Evolutionary conservation across 805 yeast species (phyloP).

Genomic region (Ogataea paraovalis): DNA sequence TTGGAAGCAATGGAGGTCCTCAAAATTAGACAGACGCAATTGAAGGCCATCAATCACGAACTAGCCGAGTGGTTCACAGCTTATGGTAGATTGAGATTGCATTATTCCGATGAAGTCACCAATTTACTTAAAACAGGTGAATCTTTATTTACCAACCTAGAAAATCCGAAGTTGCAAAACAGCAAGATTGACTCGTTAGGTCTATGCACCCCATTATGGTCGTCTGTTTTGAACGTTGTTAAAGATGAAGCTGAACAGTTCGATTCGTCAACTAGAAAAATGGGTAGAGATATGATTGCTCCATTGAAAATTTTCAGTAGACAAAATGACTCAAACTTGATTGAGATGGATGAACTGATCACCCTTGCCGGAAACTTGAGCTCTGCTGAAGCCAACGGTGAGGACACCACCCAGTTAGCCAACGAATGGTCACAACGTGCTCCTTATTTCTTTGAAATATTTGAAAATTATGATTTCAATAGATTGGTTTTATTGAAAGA

Average conservation of each 20-base stretch:
- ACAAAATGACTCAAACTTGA: slow-evolving; percentile 44
- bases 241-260: slow-evolving; percentile 40
- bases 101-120: slow-evolving; percentile 46
- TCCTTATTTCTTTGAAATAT: slow-evolving; percentile 68
- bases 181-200: slow-evolving; percentile 48
- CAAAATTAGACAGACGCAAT: slow-evolving; percentile 51
- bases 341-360: slow-evolving; percentile 35
- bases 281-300: slow-evolving; percentile 52
- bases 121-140: slow-evolving; percentile 33
- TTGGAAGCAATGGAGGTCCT: slow-evolving; percentile 57
- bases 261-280: slow-evolving; percentile 46
- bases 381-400: slow-evolving; percentile 14
- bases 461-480: slow-evolving; percentile 66
- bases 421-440: slow-evolving; percentile 74
- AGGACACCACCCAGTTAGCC: slow-evolving; percentile 40
- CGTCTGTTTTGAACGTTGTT: slow-evolving; percentile 36
- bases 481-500: slow-evolving; percentile 62
- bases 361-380: slow-evolving; percentile 24
- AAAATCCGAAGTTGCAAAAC: slow-evolving; percentile 39
- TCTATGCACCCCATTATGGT: slow-evolving; percentile 41
- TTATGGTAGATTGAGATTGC: slow-evolving; percentile 43
- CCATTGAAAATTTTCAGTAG: slow-evolving; percentile 52
- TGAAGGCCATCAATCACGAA: slow-evolving; percentile 53
- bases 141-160: slow-evolving; percentile 34
- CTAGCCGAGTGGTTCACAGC: slow-evolving; percentile 60